These are phyloP conservation scores for Epichloe gansuensis DNA, from an alignment of 2,329 filamentous ascomycete species.

Conservation along the genomic window DNA sequence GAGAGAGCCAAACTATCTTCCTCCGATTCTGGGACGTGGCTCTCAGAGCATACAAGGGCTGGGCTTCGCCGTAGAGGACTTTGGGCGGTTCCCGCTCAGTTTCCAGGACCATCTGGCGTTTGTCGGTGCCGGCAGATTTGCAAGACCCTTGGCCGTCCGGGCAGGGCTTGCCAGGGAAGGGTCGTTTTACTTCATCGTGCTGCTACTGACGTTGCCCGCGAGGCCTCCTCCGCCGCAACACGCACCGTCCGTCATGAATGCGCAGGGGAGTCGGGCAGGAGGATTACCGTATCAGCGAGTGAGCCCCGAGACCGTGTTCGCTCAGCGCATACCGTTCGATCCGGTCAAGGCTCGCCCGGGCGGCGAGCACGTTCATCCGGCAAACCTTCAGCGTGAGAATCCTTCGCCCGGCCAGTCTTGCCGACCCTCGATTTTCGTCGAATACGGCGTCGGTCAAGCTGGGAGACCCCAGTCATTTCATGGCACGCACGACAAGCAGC, in stretches of 20 bases:
- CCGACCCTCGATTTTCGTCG: background rate
- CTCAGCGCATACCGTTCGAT: conserved; percentile 38
- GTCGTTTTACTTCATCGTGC: conserved; percentile 50
- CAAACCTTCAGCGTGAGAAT: background rate
- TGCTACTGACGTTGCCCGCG: conserved; percentile 29
- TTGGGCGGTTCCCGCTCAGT: conserved; percentile 39
- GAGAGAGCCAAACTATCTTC: conserved; percentile 50
- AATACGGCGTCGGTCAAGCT: background rate
- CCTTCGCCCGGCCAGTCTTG: background rate
- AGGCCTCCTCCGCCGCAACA: conserved; percentile 26
- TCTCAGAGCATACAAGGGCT: conserved; percentile 43
- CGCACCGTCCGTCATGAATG: conserved; percentile 32
- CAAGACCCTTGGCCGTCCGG: conserved; percentile 36
- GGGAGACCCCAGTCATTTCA: background rate
- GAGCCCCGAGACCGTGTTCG: conserved; percentile 21
- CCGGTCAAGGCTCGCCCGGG: conserved; percentile 27
- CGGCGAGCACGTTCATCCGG: conserved; percentile 14
- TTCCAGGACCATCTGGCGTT: conserved; percentile 46
- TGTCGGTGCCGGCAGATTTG: conserved; percentile 36
- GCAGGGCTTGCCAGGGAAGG: conserved; percentile 47
- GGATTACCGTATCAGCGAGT: conserved; percentile 26
- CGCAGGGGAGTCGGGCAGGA: conserved; percentile 29
- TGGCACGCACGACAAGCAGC: background rate
- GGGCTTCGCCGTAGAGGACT: conserved; percentile 40
- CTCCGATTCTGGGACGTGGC: conserved; percentile 47